These are phyloP conservation scores for Phlegmacium glaucopus DNA, from an alignment of 768 basidiomycete species.

Conservation along the genomic window DNA sequence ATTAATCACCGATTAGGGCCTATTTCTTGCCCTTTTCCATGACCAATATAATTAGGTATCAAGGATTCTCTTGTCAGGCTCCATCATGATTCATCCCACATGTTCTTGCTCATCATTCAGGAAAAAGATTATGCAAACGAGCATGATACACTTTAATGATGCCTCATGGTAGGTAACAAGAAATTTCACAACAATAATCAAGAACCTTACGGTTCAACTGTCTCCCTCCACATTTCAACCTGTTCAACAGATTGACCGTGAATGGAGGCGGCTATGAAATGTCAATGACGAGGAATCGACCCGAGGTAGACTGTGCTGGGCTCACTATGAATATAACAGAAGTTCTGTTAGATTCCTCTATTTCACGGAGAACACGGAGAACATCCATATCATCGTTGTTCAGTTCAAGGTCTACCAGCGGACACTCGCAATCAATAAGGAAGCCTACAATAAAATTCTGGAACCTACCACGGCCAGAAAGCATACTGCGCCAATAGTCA, in stretches of 20 bases:
- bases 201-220: background rate
- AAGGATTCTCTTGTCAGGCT: no score
- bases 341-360: conserved; percentile 6
- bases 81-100: no score
- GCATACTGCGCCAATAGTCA: conserved; percentile 2
- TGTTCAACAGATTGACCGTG: conserved; percentile 10
- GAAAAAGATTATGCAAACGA: no score
- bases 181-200: no score
- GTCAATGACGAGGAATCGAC: background rate
- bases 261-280: conserved; percentile 7
- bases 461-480: conserved; percentile 7
- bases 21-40: no score
- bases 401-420: background rate
- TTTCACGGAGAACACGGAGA: conserved; percentile 7
- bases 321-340: no score
- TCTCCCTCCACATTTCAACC: conserved; percentile 9
- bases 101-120: no score
- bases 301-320: background rate
- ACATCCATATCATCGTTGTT: conserved; percentile 6
- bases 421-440: background rate
- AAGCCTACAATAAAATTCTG: conserved; percentile 1
- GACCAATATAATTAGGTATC: no score
- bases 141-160: no score
- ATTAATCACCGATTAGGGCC: no score
- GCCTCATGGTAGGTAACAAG: no score